Base-by-base conservation (phyloP, 257 asterid species). In the Solanum pennellii region DNA sequence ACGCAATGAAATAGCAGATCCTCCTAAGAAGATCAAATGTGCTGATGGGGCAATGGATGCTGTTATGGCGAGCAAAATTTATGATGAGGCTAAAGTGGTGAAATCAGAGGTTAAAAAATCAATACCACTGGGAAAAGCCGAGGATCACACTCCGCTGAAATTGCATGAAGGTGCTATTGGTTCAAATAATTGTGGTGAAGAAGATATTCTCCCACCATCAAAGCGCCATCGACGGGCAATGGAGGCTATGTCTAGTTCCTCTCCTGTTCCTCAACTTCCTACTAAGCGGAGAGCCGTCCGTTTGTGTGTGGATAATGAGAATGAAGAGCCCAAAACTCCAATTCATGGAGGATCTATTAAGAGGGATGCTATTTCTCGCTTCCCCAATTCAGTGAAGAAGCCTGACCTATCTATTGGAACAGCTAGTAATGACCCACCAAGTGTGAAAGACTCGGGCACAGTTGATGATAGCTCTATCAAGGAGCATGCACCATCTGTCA, bases 301-400 rank as follows among this genome's bases (percentile, higher is more conserved):
- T 89, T 86, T 93, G 68, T 92, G 92, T 89, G 96, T 91, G 59
- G 97, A 93, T 23, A 95, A 93, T 5, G 94, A 90, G 82, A 98
- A 94, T 88, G 99, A 93, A 88, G 93, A 92, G 89, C 98, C 99
- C 84, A 97, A 94, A 92, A 97, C 99, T 88, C 99, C 99, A 21
- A 83, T 97, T 87, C 99, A 97, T 90, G 98, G 93, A 90, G 98
- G 98, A 87, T 87, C 90, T 88, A 86, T 92, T 21, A 92, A 86
- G 21, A 94, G 91, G 91, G 92, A 86, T 87, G 88, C 88, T 76
- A 84, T 82, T 85, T 90, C 93, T 60, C 90, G 87, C 5, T 84
- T 75, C 31, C 84, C 91, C 87, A 94, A 88, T 90, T 90, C 92
- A 80, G 87, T 83, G 82, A 92, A 89, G 92, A 91, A 86, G 89